These are phyloP conservation scores for Mycena vitilis DNA, from an alignment of 768 basidiomycete genomes.

Conservation along the genomic window DNA sequence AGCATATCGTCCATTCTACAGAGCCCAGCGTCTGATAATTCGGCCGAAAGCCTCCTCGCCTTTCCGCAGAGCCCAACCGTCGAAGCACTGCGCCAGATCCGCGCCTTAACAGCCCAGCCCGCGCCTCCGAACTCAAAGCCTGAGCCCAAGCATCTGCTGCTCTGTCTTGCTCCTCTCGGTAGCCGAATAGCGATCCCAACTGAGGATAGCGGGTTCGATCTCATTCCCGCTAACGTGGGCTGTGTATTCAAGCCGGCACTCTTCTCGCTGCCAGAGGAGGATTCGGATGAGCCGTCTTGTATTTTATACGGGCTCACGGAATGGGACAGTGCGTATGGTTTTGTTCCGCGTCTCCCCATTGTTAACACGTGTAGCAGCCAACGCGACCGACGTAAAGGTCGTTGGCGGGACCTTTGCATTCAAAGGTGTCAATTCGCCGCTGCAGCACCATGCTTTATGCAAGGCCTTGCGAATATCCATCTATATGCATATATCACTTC, in stretches of 20 bases:
- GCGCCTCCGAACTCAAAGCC: conserved; percentile 41
- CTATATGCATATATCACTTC: conserved; percentile 66
- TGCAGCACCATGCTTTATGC: conserved; percentile 57
- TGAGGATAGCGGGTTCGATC: conserved; percentile 56
- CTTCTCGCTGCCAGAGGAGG: conserved; percentile 52
- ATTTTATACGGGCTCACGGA: conserved; percentile 64
- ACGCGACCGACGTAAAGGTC: conserved; percentile 44
- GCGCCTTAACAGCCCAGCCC: conserved; percentile 40
- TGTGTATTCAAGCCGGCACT: conserved; percentile 59
- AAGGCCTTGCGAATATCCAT: conserved; percentile 63
- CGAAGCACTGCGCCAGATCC: conserved; percentile 42
- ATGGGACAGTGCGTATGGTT: conserved; percentile 57
- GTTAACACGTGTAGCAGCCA: not conserved
- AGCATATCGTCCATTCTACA: conserved; percentile 8
- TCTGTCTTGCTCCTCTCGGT: conserved; percentile 60
- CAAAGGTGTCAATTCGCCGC: conserved; percentile 54
- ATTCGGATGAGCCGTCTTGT: conserved; percentile 41
- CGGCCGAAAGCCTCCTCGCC: conserved; percentile 16
- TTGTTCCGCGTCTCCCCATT: not conserved
- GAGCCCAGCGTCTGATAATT: conserved; percentile 4
- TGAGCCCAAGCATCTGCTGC: conserved; percentile 58
- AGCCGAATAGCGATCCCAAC: conserved; percentile 42
- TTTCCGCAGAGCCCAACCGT: conserved; percentile 18
- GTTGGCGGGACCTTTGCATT: conserved; percentile 75
- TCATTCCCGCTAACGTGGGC: conserved; percentile 50